Evolutionary conservation across 805 yeast species (phyloP), one percentile per base, ranked within the genome.

Genomic region (Monosporozyma unispora): DNA sequence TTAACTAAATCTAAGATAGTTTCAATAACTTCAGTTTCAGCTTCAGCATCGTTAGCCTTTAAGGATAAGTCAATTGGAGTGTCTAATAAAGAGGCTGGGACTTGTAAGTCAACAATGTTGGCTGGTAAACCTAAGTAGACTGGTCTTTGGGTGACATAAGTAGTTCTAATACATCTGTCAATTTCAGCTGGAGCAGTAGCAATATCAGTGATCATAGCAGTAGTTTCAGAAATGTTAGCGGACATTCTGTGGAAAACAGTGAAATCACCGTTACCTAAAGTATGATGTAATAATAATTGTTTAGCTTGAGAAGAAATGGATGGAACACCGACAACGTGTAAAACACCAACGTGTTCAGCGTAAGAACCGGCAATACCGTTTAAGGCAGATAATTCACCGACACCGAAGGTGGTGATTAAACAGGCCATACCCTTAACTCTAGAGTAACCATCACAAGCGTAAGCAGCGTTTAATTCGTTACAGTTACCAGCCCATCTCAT

Each of bases 401-500:
- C 96, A 70, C 96, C 96, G 66, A 87, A 87, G 46, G 96, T 87
- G 66, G 95, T 87, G 61, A 86, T 75, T 46, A 87, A 57, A 58
- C 85, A 82, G 53, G 84, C 78, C 64, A 86, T 70, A 52, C 90
- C 84, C 70, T 84, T 86, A 60, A 87, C 74, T 67, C 96, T 74
- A 48, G 91, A 81, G 72, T 87, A 87, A 55, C 95, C 96, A 68
- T 87, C 96, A 44, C 93, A 89, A 48, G 95, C 85, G 56, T 62
- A 62, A 40, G 93, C 86, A 43, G 95, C 93, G 67, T 87, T 87
- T 71, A 87, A 76, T 72, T 87, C 95, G 70, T 87, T 87, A 65
- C 93, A 86, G 68, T 87, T 86, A 61, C 95, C 96, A 46, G 87
- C 89, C 96, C 95, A 87, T 72, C 84, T 77, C 69, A 87, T 63